Conservation (phyloP, 495 filamentous ascomycete genomes). For the Tetracladium setigerum region DNA sequence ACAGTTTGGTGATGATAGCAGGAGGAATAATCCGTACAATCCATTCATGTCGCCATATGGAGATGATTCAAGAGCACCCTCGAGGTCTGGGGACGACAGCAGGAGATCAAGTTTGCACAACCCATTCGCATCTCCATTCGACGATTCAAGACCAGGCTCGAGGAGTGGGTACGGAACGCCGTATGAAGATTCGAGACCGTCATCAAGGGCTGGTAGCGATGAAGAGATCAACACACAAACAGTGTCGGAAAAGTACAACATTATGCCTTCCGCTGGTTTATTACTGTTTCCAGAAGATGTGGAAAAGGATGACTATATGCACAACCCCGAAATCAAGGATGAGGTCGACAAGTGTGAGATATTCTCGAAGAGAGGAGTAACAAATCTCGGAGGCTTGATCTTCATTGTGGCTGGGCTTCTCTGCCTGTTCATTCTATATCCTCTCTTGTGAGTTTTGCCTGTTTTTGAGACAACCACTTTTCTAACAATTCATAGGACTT, state of each 20-base stretch:
- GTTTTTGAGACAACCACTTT: not conserved
- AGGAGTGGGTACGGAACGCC: constrained; percentile 33
- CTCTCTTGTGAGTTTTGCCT: constrained; percentile 50
- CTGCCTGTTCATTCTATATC: constrained; percentile 65
- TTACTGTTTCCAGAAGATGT: constrained; percentile 69
- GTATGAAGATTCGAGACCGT: constrained; percentile 55
- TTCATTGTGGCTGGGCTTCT: constrained; percentile 57
- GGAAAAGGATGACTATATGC: constrained; percentile 71
- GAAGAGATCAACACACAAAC: constrained; percentile 70
- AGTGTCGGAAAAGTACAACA: constrained; percentile 72
- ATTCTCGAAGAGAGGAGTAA: constrained; percentile 55
- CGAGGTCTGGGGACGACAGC: no score
- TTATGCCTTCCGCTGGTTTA: constrained; percentile 62
- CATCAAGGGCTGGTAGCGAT: constrained; percentile 55
- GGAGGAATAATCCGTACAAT: no score
- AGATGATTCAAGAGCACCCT: no score
- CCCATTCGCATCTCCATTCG: constrained; percentile 45
- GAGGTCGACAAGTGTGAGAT: constrained; percentile 59
- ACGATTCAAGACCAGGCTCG: constrained; percentile 27
- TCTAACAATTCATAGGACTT: constrained; percentile 10
- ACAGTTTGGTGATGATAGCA: no score
- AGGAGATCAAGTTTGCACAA: constrained; percentile 44
- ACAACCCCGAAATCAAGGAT: constrained; percentile 63
- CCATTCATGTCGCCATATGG: no score
- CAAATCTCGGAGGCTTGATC: constrained; percentile 59